Evolutionary conservation across 1,284 basidiomycete species (phyloP).

Genomic region (Melampsora americana): DNA sequence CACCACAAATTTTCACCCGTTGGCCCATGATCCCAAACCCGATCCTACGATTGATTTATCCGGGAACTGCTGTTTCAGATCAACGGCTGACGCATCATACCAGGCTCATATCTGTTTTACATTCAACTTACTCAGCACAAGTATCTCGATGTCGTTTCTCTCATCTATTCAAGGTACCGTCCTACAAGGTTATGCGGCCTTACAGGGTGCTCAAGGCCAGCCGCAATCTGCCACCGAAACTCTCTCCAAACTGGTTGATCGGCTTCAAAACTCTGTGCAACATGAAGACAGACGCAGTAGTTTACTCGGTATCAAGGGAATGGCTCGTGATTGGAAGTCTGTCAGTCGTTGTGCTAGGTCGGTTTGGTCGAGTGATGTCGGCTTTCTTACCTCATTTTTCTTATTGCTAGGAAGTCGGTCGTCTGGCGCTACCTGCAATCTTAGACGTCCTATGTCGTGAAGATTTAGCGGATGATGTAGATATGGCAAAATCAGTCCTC

Average conservation of each 20-base stretch:
- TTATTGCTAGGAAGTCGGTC: conserved; percentile 66
- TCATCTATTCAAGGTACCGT: conserved; percentile 42
- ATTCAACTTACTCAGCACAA: too few relatives aligned
- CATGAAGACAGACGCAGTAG: conserved; percentile 87
- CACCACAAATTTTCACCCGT: too few relatives aligned
- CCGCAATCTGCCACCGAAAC: conserved; percentile 76
- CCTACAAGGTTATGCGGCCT: conserved; percentile 42
- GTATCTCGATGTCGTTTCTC: conserved; percentile 33
- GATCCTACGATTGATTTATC: too few relatives aligned
- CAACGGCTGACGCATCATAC: too few relatives aligned
- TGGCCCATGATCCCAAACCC: too few relatives aligned
- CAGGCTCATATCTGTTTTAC: too few relatives aligned
- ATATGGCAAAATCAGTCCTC: conserved; percentile 82
- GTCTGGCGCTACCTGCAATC: conserved; percentile 69
- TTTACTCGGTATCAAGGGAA: conserved; percentile 84
- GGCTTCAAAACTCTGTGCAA: conserved; percentile 77
- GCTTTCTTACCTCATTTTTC: conserved; percentile 46
- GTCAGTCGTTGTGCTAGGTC: conserved; percentile 49
- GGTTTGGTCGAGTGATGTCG: conserved; percentile 19
- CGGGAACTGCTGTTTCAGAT: too few relatives aligned
- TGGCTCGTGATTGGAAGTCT: conserved; percentile 81
- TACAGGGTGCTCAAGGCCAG: conserved; percentile 51
- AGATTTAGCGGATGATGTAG: conserved; percentile 80
- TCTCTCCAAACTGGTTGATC: conserved; percentile 78
- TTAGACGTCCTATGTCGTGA: conserved; percentile 71